A percentile compares a stretch with the other conserved stretches of the same genome.
These are phyloP conservation scores for Annona cherimola DNA, from an alignment of 164 flowering plant genomes.

Conservation along the genomic window DNA sequence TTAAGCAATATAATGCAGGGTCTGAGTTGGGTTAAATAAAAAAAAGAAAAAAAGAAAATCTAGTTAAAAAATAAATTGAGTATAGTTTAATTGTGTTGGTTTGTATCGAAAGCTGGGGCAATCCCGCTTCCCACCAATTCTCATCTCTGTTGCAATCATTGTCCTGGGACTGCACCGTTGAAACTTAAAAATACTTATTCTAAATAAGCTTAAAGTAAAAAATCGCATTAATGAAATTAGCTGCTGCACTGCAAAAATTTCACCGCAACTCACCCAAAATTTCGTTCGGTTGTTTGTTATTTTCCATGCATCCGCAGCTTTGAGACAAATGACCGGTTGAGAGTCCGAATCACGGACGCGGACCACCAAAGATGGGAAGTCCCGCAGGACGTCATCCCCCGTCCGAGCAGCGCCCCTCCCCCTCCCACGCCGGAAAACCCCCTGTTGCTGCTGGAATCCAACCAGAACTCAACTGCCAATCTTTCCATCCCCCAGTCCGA, in stretches of 20 bases:
- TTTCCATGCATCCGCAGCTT: constrained; percentile 30
- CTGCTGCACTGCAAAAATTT: not conserved
- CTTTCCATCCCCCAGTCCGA: constrained; percentile 24
- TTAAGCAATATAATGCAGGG: no score
- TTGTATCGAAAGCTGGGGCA: no score
- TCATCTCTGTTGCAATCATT: no score
- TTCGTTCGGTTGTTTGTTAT: not conserved
- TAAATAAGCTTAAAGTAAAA: not conserved
- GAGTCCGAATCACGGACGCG: constrained; percentile 56
- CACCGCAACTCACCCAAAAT: not conserved
- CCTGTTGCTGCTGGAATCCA: not conserved
- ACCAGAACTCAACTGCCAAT: not conserved
- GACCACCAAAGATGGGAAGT: constrained; percentile 61
- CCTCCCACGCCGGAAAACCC: constrained; percentile 11
- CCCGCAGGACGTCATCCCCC: constrained; percentile 48
- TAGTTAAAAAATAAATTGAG: no score
- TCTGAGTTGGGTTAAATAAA: no score
- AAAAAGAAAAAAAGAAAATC: no score
- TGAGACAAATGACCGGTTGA: constrained; percentile 44
- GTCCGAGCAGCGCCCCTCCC: constrained; percentile 15
- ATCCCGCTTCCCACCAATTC: not conserved
- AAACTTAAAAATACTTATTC: not conserved
- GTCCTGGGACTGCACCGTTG: not conserved
- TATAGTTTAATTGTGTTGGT: no score
- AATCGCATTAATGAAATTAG: not conserved